Conservation (phyloP, 2,329 filamentous ascomycete species). For the Chaetomiaceae sp. region DNA sequence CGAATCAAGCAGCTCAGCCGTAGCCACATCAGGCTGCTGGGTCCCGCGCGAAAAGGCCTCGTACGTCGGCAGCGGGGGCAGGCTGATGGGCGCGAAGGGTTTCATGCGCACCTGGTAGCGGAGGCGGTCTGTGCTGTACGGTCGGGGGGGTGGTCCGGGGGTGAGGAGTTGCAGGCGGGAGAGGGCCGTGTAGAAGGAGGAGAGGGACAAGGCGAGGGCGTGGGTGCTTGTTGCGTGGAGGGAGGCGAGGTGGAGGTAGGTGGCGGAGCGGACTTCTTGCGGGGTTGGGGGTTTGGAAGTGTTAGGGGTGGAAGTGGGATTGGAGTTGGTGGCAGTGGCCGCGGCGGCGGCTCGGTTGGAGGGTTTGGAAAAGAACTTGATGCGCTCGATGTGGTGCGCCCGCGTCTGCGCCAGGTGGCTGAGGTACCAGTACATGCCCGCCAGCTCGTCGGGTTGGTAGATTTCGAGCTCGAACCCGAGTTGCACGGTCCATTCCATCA, state of each 20-base stretch:
- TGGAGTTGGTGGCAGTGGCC: background rate
- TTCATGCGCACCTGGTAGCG: constrained; percentile 85
- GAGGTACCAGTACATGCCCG: constrained; percentile 88
- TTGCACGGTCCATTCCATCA: constrained; percentile 83
- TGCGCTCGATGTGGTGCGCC: constrained; percentile 65
- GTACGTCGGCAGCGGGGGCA: constrained; percentile 63
- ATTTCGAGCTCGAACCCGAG: constrained; percentile 91
- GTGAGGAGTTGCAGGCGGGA: constrained; percentile 53
- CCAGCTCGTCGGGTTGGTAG: constrained; percentile 79
- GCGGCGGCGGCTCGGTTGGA: constrained; percentile 13
- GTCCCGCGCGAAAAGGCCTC: constrained; percentile 53
- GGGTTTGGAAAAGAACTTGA: constrained; percentile 58
- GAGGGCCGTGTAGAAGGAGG: constrained; percentile 62
- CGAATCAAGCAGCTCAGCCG: constrained; percentile 39
- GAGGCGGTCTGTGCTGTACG: constrained; percentile 63
- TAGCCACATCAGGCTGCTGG: constrained; percentile 36
- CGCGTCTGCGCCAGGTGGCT: constrained; percentile 66
- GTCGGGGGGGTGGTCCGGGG: constrained; percentile 45
- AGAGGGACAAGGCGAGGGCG: constrained; percentile 51
- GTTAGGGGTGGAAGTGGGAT: constrained; percentile 13
- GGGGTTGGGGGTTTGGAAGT: constrained; percentile 15
- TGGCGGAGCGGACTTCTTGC: constrained; percentile 45
- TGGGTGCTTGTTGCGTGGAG: constrained; percentile 61
- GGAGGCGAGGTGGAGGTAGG: constrained; percentile 55
- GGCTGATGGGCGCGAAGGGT: constrained; percentile 65